Evolutionary conservation across 1,284 basidiomycete genomes (phyloP), one percentile per base, ranked within the genome.

Genomic region (Sporisorium graminicola): DNA sequence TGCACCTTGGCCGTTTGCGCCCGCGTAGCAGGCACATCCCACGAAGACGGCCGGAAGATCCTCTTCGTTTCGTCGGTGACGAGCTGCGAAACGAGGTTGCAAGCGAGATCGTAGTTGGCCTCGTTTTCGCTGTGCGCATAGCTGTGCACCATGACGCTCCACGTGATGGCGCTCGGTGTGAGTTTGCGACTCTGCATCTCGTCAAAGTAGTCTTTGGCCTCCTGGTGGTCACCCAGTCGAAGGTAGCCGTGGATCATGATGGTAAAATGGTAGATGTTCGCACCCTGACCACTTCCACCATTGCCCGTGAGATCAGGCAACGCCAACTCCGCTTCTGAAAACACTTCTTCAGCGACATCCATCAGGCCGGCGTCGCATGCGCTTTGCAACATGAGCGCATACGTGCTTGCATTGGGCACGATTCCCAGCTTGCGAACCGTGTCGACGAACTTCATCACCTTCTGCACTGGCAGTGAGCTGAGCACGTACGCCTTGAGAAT

Each of bases 401-500:
- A 98, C 0, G 93, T 92, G 66, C 89, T 88, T 14, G 82, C 86
- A 74, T 92, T 90, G 0, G 94, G 93, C 29, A 87, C 86, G 12
- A 91, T 78, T 26, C 88, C 88, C 18, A 87, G 80, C 24, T 85
- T 69, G 72, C 90, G 87, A 58, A 94, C 88, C 60, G 87, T 87
- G 53, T 88, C 86, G 85, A 95, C 94, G 29, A 94, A 85, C 7
- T 87, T 85, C 33, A 91, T 87, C 27, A 95, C 91, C 33, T 90
- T 86, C 40, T 87, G 86, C 79, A 92, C 92, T 0, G 95, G 93
- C 3, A 93, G 90, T 13, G 92, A 92, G 57, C 93, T 90, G 47
- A 92, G 87, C 53, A 98, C 90, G 80, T 94, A 92, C 1, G 94
- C 93, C 86, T 94, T 94, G 78, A 98, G 87, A 26, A 98, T 88